phyloP scores from a whole-genome alignment of 352 stramenopile genomes.

The Phytophthora lateralis region DNA sequence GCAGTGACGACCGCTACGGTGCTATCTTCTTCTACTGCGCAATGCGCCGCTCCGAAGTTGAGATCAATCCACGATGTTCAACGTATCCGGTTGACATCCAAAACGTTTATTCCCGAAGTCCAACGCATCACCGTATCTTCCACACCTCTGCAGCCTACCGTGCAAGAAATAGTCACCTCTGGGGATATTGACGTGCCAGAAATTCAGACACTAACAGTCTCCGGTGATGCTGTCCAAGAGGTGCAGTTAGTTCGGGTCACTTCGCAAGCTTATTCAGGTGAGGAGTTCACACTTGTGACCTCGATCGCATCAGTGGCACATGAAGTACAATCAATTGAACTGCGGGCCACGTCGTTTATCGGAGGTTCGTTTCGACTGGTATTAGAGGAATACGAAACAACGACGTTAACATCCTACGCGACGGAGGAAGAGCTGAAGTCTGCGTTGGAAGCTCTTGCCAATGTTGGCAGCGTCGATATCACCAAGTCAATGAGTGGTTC shows the following conservation, averaged over 20 bases:
- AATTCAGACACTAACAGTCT: conserved; percentile 59
- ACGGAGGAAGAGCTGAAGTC: conserved; percentile 44
- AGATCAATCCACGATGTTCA: conserved; percentile 83
- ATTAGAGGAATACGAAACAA: conserved; percentile 44
- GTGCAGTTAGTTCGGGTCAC: conserved; percentile 45
- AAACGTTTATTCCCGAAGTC: conserved; percentile 50
- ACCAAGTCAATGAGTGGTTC: conserved; percentile 33
- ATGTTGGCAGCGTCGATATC: conserved; percentile 43
- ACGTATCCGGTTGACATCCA: conserved; percentile 61
- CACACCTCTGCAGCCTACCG: conserved; percentile 39
- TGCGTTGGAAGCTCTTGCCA: conserved; percentile 54
- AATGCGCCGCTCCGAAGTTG: conserved; percentile 71
- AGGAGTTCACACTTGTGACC: conserved; percentile 43
- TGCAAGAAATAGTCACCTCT: conserved; percentile 45
- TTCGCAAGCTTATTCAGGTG: conserved; percentile 46
- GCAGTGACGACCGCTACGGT: conserved; percentile 65
- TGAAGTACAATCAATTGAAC: conserved; percentile 51
- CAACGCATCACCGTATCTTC: conserved; percentile 58
- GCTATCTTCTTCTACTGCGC: conserved; percentile 62
- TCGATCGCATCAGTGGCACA: conserved; percentile 34
- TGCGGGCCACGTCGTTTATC: conserved; percentile 51
- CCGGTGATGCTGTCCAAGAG: conserved; percentile 38
- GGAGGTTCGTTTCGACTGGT: conserved; percentile 50
- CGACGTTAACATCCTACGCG: conserved; percentile 55
- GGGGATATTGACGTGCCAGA: conserved; percentile 38